Conservation (phyloP, 805 yeast genomes). For the Pichia thaimueangensis region DNA sequence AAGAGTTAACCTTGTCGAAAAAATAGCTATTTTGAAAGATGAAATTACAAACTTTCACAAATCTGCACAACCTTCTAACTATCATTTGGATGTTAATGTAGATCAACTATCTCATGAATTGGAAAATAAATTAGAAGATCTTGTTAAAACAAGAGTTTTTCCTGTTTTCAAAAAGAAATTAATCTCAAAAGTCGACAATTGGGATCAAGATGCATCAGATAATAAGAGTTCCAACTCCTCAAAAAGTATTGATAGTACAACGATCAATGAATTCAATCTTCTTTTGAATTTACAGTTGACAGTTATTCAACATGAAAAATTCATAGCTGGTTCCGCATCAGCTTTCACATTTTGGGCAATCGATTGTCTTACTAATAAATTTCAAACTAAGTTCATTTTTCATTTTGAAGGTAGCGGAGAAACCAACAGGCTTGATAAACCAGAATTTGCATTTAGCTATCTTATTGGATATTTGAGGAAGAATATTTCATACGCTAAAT, state of each 20-base stretch:
- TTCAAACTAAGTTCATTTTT: constrained; percentile 46
- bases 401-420: constrained; percentile 54
- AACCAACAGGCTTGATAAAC: constrained; percentile 59
- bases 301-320: constrained; percentile 17
- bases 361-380: constrained; percentile 38
- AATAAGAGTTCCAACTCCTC: too few relatives aligned
- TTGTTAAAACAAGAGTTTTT: neutral
- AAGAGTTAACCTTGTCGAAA: neutral
- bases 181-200: neutral
- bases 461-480: constrained; percentile 35
- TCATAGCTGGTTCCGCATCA: constrained; percentile 32
- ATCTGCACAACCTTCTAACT: neutral
- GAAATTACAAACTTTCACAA: constrained; percentile 1
- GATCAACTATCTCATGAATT: neutral
- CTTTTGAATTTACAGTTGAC: constrained; percentile 2
- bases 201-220: neutral
- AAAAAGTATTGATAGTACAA: neutral
- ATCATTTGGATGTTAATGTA: neutral
- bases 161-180: neutral
- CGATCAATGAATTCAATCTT: neutral
- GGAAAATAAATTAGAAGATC: neutral
- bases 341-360: constrained; percentile 46
- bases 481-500: constrained; percentile 25
- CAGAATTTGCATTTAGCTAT: constrained; percentile 63
- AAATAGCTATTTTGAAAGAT: neutral